Base-by-base conservation (phyloP, 2,329 filamentous ascomycete species). In the Sporothrix humicola region DNA sequence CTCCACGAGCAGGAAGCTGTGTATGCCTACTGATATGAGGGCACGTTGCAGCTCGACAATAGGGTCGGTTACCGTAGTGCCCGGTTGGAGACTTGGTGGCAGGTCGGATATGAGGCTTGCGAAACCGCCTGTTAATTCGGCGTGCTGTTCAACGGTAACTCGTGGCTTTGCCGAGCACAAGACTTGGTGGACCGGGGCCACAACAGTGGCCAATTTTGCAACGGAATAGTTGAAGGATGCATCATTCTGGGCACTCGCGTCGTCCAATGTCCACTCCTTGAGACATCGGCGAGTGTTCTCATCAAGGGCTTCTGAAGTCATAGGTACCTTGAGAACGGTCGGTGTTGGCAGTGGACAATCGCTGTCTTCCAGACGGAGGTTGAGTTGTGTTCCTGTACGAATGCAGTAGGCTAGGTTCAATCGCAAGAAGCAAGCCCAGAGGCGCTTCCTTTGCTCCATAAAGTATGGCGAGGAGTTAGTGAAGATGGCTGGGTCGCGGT, bases 321-420 rank as follows among this genome's bases (percentile, higher is more conserved):
- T 8, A 9, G 63, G 56, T 1, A 50, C 20, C n/a, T 37, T 50
- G 15, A 73, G 31, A 0, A 70, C 23, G n/a, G 9, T 37, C 4
- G 69, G 46, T 6, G 48, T 46, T 0, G 74, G 74, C 23, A 73
- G 54, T 12, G 74, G 74, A 31, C 77, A 78, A 63, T 78, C 77
- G 17, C 66, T 70, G 23, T 78, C 77, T 2, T 78, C 76, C 0
- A 78, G 65, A 8, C 74, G 73, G 0, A 78, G 8, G 2, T 31
- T 69, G 2, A 77, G 68, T 44, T 76, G 75, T 1, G 77, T 74
- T 12, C 78, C 77, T 15, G 73, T 77, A 17, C 76, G 74, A 17
- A 77, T 71, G 48, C 74, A 75, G 48, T 76, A 78, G 0, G 77
- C 73, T 2, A 78, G 54, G 54, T 76, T 73, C 3, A 78, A 71